These are phyloP conservation scores for Thalassiosira sp. DNA, from an alignment of 352 stramenopile species.

Conservation along the genomic window DNA sequence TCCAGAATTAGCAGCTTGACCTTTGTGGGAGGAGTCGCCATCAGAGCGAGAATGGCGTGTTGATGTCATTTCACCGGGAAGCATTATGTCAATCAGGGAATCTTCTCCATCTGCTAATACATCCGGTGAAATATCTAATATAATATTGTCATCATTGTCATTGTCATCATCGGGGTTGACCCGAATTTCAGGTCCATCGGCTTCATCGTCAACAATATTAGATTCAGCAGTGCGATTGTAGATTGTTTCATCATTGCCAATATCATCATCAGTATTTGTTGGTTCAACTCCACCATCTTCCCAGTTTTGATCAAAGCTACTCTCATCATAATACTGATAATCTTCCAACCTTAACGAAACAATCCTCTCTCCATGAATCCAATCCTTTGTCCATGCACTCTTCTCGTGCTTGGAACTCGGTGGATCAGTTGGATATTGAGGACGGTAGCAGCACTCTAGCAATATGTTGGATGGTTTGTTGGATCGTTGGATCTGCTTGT, in stretches of 20 bases:
- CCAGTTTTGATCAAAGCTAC: neutral
- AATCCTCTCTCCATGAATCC: constrained; percentile 24
- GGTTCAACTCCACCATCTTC: neutral
- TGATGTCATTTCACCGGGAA: neutral
- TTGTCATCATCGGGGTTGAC: neutral
- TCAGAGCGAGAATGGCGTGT: neutral
- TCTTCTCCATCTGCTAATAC: constrained; percentile 8
- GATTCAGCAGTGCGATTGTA: neutral
- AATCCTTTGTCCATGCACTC: constrained; percentile 32
- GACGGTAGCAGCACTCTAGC: constrained; percentile 34
- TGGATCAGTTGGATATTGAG: constrained; percentile 19
- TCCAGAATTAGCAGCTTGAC: too few relatives aligned
- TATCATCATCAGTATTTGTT: neutral
- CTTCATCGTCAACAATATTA: neutral
- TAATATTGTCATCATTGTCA: neutral
- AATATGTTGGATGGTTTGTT: constrained; percentile 26
- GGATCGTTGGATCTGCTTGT: neutral
- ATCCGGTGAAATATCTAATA: constrained; percentile 9
- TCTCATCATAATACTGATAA: constrained; percentile 26
- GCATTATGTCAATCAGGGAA: constrained; percentile 4
- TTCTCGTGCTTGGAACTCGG: constrained; percentile 42
- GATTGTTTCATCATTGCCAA: neutral
- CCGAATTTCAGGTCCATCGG: too few relatives aligned
- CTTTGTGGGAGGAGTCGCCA: too few relatives aligned
- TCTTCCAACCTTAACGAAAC: constrained; percentile 41